Conservation (phyloP, 75 land plant genomes). For the Pseudotsuga menziesii region DNA sequence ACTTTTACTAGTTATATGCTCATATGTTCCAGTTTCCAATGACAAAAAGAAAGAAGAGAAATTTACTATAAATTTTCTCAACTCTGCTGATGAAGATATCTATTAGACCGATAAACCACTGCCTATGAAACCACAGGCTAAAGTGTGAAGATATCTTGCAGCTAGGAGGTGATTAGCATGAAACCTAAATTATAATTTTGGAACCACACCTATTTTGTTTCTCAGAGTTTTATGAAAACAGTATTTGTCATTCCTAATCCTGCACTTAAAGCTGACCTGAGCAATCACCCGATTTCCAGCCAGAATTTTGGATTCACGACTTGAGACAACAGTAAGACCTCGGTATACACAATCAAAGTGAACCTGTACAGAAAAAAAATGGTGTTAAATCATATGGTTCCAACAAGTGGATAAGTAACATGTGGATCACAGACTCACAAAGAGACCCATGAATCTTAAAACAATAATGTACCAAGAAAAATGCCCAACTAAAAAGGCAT, state of each 20-base stretch:
- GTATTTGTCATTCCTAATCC: no score
- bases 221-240: not conserved
- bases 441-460: not conserved
- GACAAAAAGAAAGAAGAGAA: not conserved
- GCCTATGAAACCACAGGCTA: constrained; percentile 2
- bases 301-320: constrained; percentile 89
- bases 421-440: not conserved
- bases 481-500: constrained; percentile 2
- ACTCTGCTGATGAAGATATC: not conserved
- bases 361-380: constrained; percentile 39
- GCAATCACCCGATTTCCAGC: constrained; percentile 93
- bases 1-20: not conserved
- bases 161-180: not conserved
- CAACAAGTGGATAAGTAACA: not conserved
- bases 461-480: not conserved
- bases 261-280: constrained; percentile 46
- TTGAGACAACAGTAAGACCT: constrained; percentile 80
- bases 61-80: not conserved
- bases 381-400: not conserved
- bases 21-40: not conserved
- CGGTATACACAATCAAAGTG: constrained; percentile 87
- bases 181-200: not conserved
- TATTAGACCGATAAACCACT: not conserved
- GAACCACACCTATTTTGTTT: not conserved
- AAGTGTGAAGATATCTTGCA: not conserved